These are phyloP conservation scores for Mallotus repandus DNA, from an alignment of 441 rosid species.

Conservation along the genomic window DNA sequence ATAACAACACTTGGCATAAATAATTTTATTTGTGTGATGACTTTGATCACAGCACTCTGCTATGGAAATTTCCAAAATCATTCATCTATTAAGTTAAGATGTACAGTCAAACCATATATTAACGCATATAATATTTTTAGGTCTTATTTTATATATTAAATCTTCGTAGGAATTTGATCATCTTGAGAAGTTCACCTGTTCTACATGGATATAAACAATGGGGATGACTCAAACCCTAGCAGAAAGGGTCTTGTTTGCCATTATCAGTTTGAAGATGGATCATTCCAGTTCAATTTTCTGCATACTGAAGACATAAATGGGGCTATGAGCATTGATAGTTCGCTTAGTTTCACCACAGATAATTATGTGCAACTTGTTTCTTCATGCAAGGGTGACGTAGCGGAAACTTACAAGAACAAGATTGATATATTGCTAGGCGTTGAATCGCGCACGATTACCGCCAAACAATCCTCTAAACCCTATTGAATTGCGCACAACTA, in stretches of 20 bases:
- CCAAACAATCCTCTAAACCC: too few relatives aligned
- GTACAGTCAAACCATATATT: too few relatives aligned
- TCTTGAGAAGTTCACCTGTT: background rate
- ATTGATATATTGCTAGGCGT: too few relatives aligned
- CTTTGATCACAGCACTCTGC: too few relatives aligned
- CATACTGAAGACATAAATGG: background rate
- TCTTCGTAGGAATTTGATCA: background rate
- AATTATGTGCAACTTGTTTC: background rate
- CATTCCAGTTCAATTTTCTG: slow-evolving; percentile 22
- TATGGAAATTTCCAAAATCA: too few relatives aligned
- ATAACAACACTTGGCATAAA: too few relatives aligned
- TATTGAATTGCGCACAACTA: too few relatives aligned
- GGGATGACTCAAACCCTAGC: background rate
- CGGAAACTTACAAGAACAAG: too few relatives aligned
- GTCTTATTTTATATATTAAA: background rate
- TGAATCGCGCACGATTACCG: too few relatives aligned
- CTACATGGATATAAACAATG: background rate
- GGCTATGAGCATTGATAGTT: background rate
- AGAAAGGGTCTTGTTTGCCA: slow-evolving; percentile 20
- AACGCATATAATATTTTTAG: too few relatives aligned
- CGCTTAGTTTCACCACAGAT: slow-evolving; percentile 19
- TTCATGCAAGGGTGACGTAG: slow-evolving; percentile 11
- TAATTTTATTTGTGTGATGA: too few relatives aligned
- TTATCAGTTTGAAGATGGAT: slow-evolving; percentile 6
- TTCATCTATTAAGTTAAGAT: too few relatives aligned